Percentiles rank a stretch among this genome's conserved stretches.
Conservation (phyloP, 208 protist species). For the Trypanosoma theileri region DNA sequence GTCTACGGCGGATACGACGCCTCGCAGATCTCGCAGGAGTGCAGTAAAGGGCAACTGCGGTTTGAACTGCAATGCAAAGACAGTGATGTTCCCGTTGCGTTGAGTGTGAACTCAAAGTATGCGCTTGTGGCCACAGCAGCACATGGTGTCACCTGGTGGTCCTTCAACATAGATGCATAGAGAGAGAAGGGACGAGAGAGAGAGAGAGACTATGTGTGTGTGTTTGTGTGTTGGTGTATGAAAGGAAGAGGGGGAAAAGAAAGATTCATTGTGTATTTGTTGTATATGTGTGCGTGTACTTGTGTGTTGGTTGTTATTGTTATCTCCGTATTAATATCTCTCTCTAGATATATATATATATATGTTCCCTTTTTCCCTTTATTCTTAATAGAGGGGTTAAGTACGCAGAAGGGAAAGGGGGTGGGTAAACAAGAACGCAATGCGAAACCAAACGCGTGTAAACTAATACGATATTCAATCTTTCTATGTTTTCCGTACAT, state of each 20-base stretch:
- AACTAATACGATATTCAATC: neutral
- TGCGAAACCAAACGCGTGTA: neutral
- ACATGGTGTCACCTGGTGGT: conserved; percentile 81
- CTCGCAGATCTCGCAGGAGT: neutral
- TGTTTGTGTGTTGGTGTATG: too few relatives aligned
- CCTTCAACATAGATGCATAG: conserved; percentile 42
- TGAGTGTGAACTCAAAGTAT: conserved; percentile 70
- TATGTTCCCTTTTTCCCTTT: too few relatives aligned
- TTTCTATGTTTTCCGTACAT: neutral
- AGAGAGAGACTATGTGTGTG: neutral
- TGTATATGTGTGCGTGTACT: too few relatives aligned
- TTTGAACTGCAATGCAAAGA: conserved; percentile 79
- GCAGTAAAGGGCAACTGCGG: conserved; percentile 39
- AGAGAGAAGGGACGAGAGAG: neutral
- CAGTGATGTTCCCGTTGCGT: conserved; percentile 61
- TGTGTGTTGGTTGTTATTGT: too few relatives aligned
- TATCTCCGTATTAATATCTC: too few relatives aligned
- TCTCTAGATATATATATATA: neutral
- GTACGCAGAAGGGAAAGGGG: neutral
- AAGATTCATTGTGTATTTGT: too few relatives aligned
- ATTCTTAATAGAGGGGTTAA: neutral
- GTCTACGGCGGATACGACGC: conserved; percentile 44
- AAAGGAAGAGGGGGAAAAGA: too few relatives aligned
- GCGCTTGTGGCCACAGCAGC: conserved; percentile 65
- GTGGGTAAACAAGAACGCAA: neutral